Conservation (phyloP, 169 alveolate species). For the Cyclospora cayetanensis region DNA sequence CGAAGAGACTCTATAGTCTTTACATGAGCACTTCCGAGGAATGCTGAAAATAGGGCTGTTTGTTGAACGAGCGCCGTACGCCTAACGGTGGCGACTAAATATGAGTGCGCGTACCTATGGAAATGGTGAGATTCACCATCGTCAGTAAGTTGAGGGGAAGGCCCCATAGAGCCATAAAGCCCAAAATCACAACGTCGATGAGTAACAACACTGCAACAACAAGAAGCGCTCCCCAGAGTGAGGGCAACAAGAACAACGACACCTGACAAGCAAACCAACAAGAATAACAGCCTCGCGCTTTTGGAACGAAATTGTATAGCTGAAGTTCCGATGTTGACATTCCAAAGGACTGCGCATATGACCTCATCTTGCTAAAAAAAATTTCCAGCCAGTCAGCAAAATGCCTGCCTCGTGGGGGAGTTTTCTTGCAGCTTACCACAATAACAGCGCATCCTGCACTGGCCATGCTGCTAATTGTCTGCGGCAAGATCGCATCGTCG, state of each 20-base stretch:
- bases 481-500: slow-evolving; percentile 76
- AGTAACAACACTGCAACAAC: slow-evolving; percentile 78
- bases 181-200: slow-evolving; percentile 83
- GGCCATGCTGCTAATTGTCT: slow-evolving; percentile 77
- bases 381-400: too few species aligned
- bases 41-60: neutral
- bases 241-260: slow-evolving; percentile 79
- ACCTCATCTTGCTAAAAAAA: too few species aligned
- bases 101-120: slow-evolving; percentile 78
- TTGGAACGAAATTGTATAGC: too few species aligned
- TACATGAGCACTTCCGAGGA: too few species aligned
- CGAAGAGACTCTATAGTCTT: neutral
- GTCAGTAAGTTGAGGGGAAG: slow-evolving; percentile 86
- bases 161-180: slow-evolving; percentile 85
- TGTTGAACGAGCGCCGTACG: neutral
- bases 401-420: neutral
- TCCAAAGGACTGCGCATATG: too few species aligned
- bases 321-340: too few species aligned
- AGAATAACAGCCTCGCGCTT: too few species aligned
- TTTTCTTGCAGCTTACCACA: slow-evolving; percentile 77
- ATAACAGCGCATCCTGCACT: slow-evolving; percentile 78
- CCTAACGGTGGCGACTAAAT: neutral
- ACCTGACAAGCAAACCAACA: slow-evolving; percentile 66
- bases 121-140: slow-evolving; percentile 85
- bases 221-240: slow-evolving; percentile 78